A percentile compares a stretch with the other conserved stretches of the same genome.
These are phyloP conservation scores for Botryobasidium botryosum DNA, from an alignment of 768 basidiomycete genomes.

Conservation along the genomic window DNA sequence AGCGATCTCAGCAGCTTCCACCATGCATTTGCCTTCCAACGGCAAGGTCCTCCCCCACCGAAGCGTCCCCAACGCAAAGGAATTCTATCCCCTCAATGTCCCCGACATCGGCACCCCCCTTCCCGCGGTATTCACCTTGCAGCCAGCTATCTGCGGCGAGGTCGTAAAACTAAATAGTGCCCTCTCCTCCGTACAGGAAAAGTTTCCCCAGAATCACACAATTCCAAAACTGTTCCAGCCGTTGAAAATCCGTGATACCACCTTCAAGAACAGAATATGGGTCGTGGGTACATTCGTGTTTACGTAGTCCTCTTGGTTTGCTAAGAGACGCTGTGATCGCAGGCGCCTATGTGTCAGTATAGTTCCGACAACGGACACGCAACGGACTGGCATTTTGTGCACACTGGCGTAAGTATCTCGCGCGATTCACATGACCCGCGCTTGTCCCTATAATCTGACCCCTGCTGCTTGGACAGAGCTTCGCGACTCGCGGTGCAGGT, in stretches of 20 bases:
- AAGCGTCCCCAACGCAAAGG: conserved; percentile 31
- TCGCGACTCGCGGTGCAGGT: conserved; percentile 55
- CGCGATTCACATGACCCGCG: neutral
- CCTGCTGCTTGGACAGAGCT: conserved; percentile 29
- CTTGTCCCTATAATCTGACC: neutral
- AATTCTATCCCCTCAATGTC: conserved; percentile 44
- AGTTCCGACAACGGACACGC: conserved; percentile 55
- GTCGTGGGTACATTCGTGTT: conserved; percentile 27
- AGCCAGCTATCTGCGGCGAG: too few species aligned
- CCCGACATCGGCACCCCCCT: conserved; percentile 34
- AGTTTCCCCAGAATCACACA: conserved; percentile 27
- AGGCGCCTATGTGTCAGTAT: conserved; percentile 78
- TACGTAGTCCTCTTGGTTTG: neutral
- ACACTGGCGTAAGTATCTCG: conserved; percentile 35
- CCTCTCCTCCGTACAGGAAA: too few species aligned
- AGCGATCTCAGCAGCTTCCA: neutral
- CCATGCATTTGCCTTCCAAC: neutral
- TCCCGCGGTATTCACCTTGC: too few species aligned
- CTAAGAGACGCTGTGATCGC: conserved; percentile 3
- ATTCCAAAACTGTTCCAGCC: conserved; percentile 49
- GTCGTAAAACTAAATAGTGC: too few species aligned
- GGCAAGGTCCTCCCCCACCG: conserved; percentile 27
- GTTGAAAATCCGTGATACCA: conserved; percentile 38
- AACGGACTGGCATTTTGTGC: conserved; percentile 73
- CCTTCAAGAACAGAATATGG: conserved; percentile 62